These are phyloP conservation scores for Pseudogymnoascus sp. DNA, from an alignment of 2,329 filamentous ascomycete genomes.

Conservation along the genomic window DNA sequence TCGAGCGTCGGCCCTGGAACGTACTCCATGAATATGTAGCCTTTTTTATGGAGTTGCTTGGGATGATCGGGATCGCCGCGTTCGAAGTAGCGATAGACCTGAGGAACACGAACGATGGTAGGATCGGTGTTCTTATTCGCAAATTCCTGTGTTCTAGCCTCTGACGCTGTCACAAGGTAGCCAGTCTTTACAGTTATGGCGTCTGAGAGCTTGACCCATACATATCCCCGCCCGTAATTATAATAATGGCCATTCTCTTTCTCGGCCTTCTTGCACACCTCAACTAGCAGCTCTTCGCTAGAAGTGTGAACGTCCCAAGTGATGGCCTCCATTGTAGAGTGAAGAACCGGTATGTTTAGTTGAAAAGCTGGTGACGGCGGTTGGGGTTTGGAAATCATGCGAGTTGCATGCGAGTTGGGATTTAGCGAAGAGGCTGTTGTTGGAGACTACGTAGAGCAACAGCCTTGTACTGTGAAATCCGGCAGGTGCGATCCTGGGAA, in stretches of 20 bases:
- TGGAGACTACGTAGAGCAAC: neutral
- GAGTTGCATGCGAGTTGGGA: neutral
- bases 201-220: conserved; percentile 11
- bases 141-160: conserved; percentile 20
- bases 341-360: neutral
- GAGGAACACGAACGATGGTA: conserved; percentile 19
- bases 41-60: too few species aligned
- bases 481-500: neutral
- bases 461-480: neutral
- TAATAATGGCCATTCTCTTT: conserved; percentile 10
- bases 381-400: neutral
- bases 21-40: conserved; percentile 25
- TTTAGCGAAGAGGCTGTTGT: neutral
- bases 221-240: conserved; percentile 12
- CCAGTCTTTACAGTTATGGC: conserved; percentile 20
- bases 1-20: conserved; percentile 17
- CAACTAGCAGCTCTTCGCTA: conserved; percentile 14
- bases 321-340: neutral
- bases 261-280: conserved; percentile 11
- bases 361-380: neutral
- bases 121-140: conserved; percentile 17
- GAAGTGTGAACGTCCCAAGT: conserved; percentile 11
- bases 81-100: conserved; percentile 20
- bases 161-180: conserved; percentile 15
- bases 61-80: neutral